Percentiles rank a stretch among this genome's conserved stretches.
phyloP scores from a whole-genome alignment of 2,329 filamentous ascomycete species.

The Sclerotinia sclerotiorum region DNA sequence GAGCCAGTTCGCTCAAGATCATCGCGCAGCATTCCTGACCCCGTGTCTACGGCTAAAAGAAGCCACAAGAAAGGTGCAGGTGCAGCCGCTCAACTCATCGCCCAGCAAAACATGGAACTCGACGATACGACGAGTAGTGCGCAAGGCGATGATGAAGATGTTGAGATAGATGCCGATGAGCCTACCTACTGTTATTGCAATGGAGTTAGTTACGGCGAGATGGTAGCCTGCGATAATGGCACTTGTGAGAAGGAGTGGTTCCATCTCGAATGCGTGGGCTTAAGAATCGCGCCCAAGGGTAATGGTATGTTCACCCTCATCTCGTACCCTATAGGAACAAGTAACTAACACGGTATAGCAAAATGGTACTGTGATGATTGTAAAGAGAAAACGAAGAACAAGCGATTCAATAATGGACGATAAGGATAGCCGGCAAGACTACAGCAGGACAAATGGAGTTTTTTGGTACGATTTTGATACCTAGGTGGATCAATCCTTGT shows the following conservation, averaged over 20 bases:
- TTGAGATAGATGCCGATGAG: constrained; percentile 67
- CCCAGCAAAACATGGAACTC: constrained; percentile 43
- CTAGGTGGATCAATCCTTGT: constrained; percentile 10
- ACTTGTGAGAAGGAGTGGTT: constrained; percentile 79
- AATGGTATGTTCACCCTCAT: constrained; percentile 37
- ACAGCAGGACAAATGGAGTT: constrained; percentile 21
- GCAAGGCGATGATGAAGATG: constrained; percentile 53
- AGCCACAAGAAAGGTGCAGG: constrained; percentile 59
- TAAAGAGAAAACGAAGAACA: constrained; percentile 36
- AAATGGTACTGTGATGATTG: constrained; percentile 42
- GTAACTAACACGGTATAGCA: constrained; percentile 27
- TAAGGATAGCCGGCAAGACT: constrained; percentile 20
- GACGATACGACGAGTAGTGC: constrained; percentile 48
- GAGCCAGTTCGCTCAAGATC: constrained; percentile 55
- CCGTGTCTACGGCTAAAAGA: constrained; percentile 47
- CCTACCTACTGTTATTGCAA: constrained; percentile 79
- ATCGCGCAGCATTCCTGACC: constrained; percentile 47
- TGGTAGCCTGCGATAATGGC: constrained; percentile 77
- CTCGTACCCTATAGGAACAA: not conserved
- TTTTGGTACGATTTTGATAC: constrained; percentile 21
- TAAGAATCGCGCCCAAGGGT: constrained; percentile 74
- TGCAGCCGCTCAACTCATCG: constrained; percentile 40
- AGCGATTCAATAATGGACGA: constrained; percentile 35
- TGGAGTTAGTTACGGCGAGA: constrained; percentile 77
- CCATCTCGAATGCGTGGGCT: constrained; percentile 76